A percentile compares a stretch with the other conserved stretches of the same genome.
Evolutionary conservation across 495 filamentous ascomycete genomes (phyloP).

Genomic region (Penicillium roqueforti): DNA sequence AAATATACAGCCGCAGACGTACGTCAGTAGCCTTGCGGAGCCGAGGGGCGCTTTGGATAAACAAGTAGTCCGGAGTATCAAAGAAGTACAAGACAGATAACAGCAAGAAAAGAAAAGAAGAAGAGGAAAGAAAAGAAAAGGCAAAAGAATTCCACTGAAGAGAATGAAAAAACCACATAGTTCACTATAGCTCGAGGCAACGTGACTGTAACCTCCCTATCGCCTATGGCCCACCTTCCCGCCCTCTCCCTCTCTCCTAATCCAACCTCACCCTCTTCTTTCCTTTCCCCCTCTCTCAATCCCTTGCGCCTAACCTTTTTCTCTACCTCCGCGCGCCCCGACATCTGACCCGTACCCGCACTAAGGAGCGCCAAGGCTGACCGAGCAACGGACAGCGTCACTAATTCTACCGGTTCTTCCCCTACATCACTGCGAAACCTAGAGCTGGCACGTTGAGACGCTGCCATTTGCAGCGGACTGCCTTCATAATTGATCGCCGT

Average conservation of each 20-base stretch:
- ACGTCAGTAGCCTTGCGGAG: neutral
- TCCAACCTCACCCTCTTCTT: slow-evolving; percentile 15
- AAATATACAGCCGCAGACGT: neutral
- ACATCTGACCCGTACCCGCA: slow-evolving; percentile 7
- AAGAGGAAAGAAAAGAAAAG: neutral
- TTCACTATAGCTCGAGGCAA: slow-evolving; percentile 17
- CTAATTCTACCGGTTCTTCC: slow-evolving; percentile 13
- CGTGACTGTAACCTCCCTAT: slow-evolving; percentile 32
- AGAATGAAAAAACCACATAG: neutral
- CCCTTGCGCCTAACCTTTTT: slow-evolving; percentile 7
- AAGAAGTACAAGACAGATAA: neutral
- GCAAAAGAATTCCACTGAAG: neutral
- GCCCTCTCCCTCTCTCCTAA: slow-evolving; percentile 20
- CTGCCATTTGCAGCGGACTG: slow-evolving; percentile 22
- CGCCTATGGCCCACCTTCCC: slow-evolving; percentile 27
- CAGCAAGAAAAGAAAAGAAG: neutral
- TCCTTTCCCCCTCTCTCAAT: neutral
- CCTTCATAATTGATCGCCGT: neutral
- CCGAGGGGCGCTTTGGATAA: neutral
- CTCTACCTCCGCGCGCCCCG: slow-evolving; percentile 5
- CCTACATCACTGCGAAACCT: slow-evolving; percentile 14
- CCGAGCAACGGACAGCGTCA: slow-evolving; percentile 21
- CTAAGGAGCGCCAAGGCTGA: slow-evolving; percentile 26
- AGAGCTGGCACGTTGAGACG: slow-evolving; percentile 11
- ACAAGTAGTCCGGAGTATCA: neutral